Evolutionary conservation across 352 stramenopile genomes (phyloP).

Genomic region (Globisporangium radiosum): DNA sequence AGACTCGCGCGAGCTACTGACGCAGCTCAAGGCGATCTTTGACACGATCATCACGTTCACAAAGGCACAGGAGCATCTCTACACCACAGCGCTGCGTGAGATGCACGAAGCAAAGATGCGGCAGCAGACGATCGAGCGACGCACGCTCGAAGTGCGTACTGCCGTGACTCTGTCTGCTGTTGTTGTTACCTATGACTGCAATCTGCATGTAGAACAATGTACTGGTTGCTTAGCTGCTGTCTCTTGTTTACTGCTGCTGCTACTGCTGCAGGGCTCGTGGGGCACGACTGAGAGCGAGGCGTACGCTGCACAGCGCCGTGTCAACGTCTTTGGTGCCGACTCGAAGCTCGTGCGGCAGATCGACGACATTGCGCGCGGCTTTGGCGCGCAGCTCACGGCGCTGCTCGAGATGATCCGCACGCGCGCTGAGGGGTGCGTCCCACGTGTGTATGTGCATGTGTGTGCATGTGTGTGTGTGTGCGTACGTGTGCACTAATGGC

Average conservation of each 20-base stretch:
- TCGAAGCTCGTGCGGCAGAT: slow-evolving; percentile 57
- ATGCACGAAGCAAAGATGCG: slow-evolving; percentile 53
- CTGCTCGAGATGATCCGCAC: slow-evolving; percentile 73
- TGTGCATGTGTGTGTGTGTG: slow-evolving; percentile 3
- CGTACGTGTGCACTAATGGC: background rate
- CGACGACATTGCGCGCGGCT: slow-evolving; percentile 56
- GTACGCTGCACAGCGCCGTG: slow-evolving; percentile 23
- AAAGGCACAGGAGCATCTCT: slow-evolving; percentile 76
- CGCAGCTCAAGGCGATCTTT: slow-evolving; percentile 79
- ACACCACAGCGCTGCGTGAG: slow-evolving; percentile 68
- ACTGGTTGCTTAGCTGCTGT: background rate
- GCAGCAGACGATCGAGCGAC: slow-evolving; percentile 35
- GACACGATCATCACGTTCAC: slow-evolving; percentile 79
- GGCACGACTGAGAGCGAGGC: slow-evolving; percentile 51
- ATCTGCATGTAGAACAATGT: too few relatives aligned
- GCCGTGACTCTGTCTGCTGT: background rate
- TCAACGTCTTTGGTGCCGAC: slow-evolving; percentile 32
- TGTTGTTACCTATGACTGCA: too few relatives aligned
- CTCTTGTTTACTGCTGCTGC: background rate
- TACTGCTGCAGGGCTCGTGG: slow-evolving; percentile 39
- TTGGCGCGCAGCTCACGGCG: slow-evolving; percentile 48
- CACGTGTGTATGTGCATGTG: background rate
- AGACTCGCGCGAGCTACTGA: slow-evolving; percentile 59
- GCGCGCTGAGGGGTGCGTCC: slow-evolving; percentile 37
- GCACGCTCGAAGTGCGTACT: slow-evolving; percentile 37